A percentile compares a stretch with the other conserved stretches of the same genome.
Evolutionary conservation across 805 yeast genomes (phyloP).

Genomic region (Maudiozyma bulderi): DNA sequence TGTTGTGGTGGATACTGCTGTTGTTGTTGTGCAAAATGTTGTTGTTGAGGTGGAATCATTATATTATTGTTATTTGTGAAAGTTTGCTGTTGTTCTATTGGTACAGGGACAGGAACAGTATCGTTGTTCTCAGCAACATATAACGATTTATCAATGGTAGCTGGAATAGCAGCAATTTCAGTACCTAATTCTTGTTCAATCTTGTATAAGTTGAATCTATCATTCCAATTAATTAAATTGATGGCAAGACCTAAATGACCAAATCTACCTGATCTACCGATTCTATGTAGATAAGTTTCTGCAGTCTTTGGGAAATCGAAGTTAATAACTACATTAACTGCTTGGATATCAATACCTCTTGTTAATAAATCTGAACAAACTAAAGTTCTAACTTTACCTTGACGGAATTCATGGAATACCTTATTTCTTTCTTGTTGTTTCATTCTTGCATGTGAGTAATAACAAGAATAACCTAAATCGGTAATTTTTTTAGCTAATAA

Average conservation of each 20-base stretch:
- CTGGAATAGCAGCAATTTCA: conserved; percentile 93
- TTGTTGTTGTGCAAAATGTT: conserved; percentile 8
- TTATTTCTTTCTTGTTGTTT: conserved; percentile 94
- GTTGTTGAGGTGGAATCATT: conserved; percentile 9
- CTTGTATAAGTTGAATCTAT: conserved; percentile 83
- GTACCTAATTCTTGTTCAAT: conserved; percentile 97
- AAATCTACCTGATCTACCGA: conserved; percentile 97
- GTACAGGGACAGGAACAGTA: conserved; percentile 82
- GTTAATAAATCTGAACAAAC: conserved; percentile 95
- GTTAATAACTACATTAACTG: conserved; percentile 94
- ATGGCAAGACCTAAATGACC: conserved; percentile 98
- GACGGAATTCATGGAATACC: conserved; percentile 97
- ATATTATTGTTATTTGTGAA: conserved; percentile 21
- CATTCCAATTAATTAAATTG: conserved; percentile 93
- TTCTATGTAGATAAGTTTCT: conserved; percentile 94
- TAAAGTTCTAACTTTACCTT: conserved; percentile 92
- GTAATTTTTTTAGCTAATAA: conserved; percentile 91
- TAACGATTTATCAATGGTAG: conserved; percentile 77
- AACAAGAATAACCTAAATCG: conserved; percentile 92
- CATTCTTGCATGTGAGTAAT: conserved; percentile 95
- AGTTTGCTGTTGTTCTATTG: conserved; percentile 39
- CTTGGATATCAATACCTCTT: conserved; percentile 98
- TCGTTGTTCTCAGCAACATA: conserved; percentile 75
- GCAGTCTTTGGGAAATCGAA: conserved; percentile 98
- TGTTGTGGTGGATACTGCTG: conserved; percentile 11